These are phyloP conservation scores for Alternaria sp. DNA, from an alignment of 2,329 filamentous ascomycete genomes.

Conservation along the genomic window DNA sequence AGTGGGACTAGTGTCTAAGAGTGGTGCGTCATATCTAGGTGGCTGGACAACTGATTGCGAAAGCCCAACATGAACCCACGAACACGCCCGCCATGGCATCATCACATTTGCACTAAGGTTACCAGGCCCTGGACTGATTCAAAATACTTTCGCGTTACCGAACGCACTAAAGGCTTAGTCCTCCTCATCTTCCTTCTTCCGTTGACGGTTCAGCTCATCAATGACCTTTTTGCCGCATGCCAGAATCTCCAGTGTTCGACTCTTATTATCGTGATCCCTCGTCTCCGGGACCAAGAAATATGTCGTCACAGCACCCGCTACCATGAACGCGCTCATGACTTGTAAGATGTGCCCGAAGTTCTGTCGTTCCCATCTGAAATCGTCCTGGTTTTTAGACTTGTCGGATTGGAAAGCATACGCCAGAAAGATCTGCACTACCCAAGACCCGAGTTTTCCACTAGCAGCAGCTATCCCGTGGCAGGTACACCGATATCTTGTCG, in stretches of 20 bases:
- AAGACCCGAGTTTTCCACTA: constrained; percentile 62
- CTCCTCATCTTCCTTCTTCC: constrained; percentile 36
- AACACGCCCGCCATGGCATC: neutral
- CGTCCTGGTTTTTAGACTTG: constrained; percentile 1
- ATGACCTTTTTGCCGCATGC: constrained; percentile 44
- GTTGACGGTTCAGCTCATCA: constrained; percentile 40
- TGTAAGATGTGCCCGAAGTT: constrained; percentile 45
- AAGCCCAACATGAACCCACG: neutral
- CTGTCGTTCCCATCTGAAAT: constrained; percentile 35
- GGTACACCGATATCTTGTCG: constrained; percentile 63
- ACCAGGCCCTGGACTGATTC: neutral
- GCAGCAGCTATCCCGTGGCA: constrained; percentile 65
- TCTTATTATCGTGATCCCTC: constrained; percentile 44
- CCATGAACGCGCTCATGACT: constrained; percentile 48
- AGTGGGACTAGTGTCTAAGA: neutral
- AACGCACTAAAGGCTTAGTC: constrained; percentile 2
- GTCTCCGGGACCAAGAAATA: constrained; percentile 46
- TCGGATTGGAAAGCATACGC: constrained; percentile 40
- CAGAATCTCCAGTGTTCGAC: constrained; percentile 43
- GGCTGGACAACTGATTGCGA: neutral
- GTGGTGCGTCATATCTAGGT: neutral
- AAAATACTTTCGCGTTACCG: neutral
- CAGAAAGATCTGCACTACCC: constrained; percentile 55
- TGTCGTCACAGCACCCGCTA: constrained; percentile 44
- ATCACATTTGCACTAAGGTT: neutral